phyloP scores from a whole-genome alignment of 306 rosid genomes.

The Medicago lupulina region DNA sequence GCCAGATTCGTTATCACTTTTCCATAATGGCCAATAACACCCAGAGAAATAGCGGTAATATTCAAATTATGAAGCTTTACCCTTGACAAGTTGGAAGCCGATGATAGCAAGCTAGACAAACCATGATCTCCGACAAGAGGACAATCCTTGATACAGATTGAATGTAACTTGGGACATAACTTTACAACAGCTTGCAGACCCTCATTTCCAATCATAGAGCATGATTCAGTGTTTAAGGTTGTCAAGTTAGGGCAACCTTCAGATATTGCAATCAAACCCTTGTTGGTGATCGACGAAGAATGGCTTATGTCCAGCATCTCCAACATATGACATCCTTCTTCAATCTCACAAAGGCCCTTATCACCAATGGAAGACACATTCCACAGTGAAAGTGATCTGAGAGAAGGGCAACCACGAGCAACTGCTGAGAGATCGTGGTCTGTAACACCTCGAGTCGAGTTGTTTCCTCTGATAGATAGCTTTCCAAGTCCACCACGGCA shows the following conservation, averaged over 20 bases:
- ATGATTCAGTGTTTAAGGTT: slow-evolving; percentile 72
- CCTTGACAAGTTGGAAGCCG: slow-evolving; percentile 63
- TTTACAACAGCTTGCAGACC: slow-evolving; percentile 85
- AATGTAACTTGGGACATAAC: slow-evolving; percentile 68
- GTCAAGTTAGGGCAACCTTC: slow-evolving; percentile 81
- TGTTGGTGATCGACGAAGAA: slow-evolving; percentile 72
- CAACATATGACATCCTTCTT: slow-evolving; percentile 77
- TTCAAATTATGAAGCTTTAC: slow-evolving; percentile 85
- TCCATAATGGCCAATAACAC: slow-evolving; percentile 90
- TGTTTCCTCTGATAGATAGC: slow-evolving; percentile 76
- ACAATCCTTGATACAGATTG: slow-evolving; percentile 76
- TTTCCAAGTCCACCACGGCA: slow-evolving; percentile 90
- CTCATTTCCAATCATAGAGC: slow-evolving; percentile 81
- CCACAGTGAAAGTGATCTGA: slow-evolving; percentile 83
- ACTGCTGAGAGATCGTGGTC: slow-evolving; percentile 71
- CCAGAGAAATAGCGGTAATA: slow-evolving; percentile 87
- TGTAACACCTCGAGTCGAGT: slow-evolving; percentile 68
- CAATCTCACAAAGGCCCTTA: slow-evolving; percentile 72
- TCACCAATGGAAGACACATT: slow-evolving; percentile 68
- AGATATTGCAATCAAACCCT: slow-evolving; percentile 84
- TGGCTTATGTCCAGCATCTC: slow-evolving; percentile 81
- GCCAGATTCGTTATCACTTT: slow-evolving; percentile 64
- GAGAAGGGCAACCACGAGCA: slow-evolving; percentile 80
- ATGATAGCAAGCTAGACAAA: slow-evolving; percentile 71
- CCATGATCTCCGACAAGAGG: slow-evolving; percentile 89